A percentile compares a stretch with the other conserved stretches of the same genome.
Conservation (phyloP, 2,329 filamentous ascomycete genomes). For the Phialophora expanda region DNA sequence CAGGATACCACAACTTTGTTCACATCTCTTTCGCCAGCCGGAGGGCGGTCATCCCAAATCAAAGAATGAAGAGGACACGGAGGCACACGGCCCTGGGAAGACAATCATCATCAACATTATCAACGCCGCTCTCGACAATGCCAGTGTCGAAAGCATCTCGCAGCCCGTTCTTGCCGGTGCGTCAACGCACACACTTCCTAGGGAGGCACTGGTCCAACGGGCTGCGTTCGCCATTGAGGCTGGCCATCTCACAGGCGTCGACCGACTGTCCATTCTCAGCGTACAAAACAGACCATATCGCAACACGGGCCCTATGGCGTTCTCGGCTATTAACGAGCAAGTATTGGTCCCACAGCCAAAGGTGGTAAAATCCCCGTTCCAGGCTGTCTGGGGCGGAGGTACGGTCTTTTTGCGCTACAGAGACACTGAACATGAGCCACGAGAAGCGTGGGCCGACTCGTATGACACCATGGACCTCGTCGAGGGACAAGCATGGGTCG, state of each 20-base stretch:
- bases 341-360: not conserved
- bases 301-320: not conserved
- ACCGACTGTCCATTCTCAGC: not conserved
- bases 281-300: not conserved
- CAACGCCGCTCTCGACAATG: too few relatives aligned
- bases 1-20: not conserved
- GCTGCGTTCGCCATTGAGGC: too few relatives aligned
- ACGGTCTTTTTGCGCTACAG: not conserved
- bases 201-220: too few relatives aligned
- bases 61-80: too few relatives aligned
- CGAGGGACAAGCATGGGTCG: conserved; percentile 10
- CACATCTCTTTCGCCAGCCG: not conserved
- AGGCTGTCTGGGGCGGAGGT: not conserved
- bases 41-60: too few relatives aligned
- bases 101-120: too few relatives aligned
- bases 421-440: not conserved
- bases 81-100: too few relatives aligned
- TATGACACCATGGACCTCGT: not conserved
- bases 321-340: conserved; percentile 9
- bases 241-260: not conserved
- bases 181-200: too few relatives aligned
- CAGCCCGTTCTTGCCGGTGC: too few relatives aligned
- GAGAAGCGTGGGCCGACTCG: conserved; percentile 1
- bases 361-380: not conserved
- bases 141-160: too few relatives aligned